These are phyloP conservation scores for Delphinella strobiligena DNA, from an alignment of 2,329 filamentous ascomycete genomes.

Conservation along the genomic window DNA sequence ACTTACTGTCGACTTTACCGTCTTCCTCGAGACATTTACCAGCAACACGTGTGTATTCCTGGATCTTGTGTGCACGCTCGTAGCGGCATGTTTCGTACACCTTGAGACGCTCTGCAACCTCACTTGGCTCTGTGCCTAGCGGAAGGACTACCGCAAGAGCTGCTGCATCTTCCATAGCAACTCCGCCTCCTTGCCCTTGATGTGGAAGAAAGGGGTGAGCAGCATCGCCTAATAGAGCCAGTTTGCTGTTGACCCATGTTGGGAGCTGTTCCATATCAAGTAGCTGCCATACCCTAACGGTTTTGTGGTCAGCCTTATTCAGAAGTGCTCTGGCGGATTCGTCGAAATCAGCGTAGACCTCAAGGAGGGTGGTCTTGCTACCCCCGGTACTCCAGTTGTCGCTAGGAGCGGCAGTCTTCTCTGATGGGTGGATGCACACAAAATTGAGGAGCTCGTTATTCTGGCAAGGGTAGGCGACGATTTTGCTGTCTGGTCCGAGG, in stretches of 20 bases:
- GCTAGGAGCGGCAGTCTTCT: slow-evolving; percentile 13
- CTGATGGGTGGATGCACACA: slow-evolving; percentile 23
- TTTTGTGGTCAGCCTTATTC: slow-evolving; percentile 22
- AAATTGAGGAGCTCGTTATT: slow-evolving; percentile 34
- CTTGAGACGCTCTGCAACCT: slow-evolving; percentile 43
- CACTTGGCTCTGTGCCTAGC: slow-evolving; percentile 27
- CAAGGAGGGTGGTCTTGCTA: slow-evolving; percentile 21
- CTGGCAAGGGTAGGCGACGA: slow-evolving; percentile 34
- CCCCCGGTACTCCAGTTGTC: slow-evolving; percentile 22
- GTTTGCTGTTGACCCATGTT: slow-evolving; percentile 39
- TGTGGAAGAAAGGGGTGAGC: slow-evolving; percentile 57
- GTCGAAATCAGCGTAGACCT: slow-evolving; percentile 24
- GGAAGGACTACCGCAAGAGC: slow-evolving; percentile 46
- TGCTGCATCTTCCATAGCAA: slow-evolving; percentile 56
- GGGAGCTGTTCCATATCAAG: slow-evolving; percentile 50
- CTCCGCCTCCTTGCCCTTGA: slow-evolving; percentile 49
- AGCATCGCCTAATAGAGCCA: slow-evolving; percentile 53
- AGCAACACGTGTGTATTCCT: slow-evolving; percentile 43
- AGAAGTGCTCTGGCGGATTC: slow-evolving; percentile 21
- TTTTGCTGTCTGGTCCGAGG: slow-evolving; percentile 26
- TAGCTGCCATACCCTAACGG: slow-evolving; percentile 45
- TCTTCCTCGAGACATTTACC: slow-evolving; percentile 35
- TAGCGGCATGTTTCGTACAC: slow-evolving; percentile 47
- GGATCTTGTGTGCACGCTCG: slow-evolving; percentile 45
- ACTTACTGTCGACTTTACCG: slow-evolving; percentile 14